A percentile compares a stretch with the other conserved stretches of the same genome.
Evolutionary conservation across 371 early-diverging fungal species (phyloP).

Genomic region (Mucor circinelloides): DNA sequence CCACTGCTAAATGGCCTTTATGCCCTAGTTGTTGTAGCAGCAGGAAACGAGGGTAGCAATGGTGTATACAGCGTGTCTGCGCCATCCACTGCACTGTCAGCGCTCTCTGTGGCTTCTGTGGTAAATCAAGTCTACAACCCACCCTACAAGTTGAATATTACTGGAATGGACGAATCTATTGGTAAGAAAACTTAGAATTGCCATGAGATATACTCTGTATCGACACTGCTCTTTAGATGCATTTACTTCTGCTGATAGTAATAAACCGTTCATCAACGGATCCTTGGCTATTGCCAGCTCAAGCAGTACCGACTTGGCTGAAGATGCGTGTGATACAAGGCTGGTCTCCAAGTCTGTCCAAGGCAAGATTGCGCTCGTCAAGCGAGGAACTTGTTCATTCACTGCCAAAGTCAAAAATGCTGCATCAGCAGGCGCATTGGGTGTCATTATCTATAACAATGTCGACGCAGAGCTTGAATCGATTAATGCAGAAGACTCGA

Average conservation of each 20-base stretch:
- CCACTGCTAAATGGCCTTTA: too few species aligned
- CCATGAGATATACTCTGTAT: background rate
- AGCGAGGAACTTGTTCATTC: slow-evolving; percentile 60
- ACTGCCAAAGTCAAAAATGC: slow-evolving; percentile 50
- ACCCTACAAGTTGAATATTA: background rate
- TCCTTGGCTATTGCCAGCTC: background rate
- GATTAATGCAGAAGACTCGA: background rate
- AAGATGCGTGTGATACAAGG: slow-evolving; percentile 16
- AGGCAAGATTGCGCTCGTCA: slow-evolving; percentile 50
- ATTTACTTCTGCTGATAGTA: background rate
- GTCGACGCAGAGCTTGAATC: slow-evolving; percentile 23
- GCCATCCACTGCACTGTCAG: slow-evolving; percentile 49
- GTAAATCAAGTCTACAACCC: slow-evolving; percentile 32
- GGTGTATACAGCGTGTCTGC: slow-evolving; percentile 44
- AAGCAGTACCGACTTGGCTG: background rate
- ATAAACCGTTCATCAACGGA: background rate
- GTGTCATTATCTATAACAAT: slow-evolving; percentile 46
- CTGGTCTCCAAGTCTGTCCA: slow-evolving; percentile 20
- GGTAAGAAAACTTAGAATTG: background rate
- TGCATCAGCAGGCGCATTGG: slow-evolving; percentile 46
- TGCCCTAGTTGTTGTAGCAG: slow-evolving; percentile 57
- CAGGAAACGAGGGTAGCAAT: slow-evolving; percentile 56
- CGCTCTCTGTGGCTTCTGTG: slow-evolving; percentile 61
- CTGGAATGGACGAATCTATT: background rate
- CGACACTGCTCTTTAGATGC: background rate